These are phyloP conservation scores for Talaromyces trachyspermus DNA, from an alignment of 495 filamentous ascomycete species.

Conservation along the genomic window DNA sequence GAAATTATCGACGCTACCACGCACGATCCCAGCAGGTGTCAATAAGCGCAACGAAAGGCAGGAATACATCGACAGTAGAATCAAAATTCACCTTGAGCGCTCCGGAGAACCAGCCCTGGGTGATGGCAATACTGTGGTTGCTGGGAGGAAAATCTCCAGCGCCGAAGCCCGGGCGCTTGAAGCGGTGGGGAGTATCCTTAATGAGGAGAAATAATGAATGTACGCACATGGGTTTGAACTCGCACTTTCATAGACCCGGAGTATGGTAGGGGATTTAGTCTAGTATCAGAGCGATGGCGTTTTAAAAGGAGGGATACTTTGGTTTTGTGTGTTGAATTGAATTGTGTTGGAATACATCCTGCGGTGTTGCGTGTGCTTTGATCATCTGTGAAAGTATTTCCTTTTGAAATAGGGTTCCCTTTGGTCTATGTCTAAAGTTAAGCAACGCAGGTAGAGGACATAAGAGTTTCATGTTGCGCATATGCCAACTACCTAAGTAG, in stretches of 20 bases:
- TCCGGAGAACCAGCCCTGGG: constrained; percentile 35
- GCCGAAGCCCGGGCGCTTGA: constrained; percentile 41
- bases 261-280: background rate
- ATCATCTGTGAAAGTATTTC: no score
- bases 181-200: constrained; percentile 34
- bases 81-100: constrained; percentile 39
- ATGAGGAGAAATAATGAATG: constrained; percentile 2
- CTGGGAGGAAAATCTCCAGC: constrained; percentile 34
- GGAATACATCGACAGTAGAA: constrained; percentile 70
- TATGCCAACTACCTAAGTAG: no score
- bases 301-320: background rate
- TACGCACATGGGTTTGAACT: background rate
- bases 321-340: background rate
- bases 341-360: background rate
- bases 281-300: background rate
- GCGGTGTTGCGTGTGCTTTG: no score
- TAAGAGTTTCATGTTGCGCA: no score
- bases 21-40: constrained; percentile 20
- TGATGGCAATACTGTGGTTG: constrained; percentile 30
- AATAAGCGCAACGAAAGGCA: constrained; percentile 48
- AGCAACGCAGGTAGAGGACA: no score
- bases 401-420: no score
- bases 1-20: constrained; percentile 47
- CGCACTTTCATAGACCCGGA: background rate
- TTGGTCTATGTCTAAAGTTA: no score